Evolutionary conservation across 345 rosid species (phyloP).

Genomic region (Citrus trifoliata): DNA sequence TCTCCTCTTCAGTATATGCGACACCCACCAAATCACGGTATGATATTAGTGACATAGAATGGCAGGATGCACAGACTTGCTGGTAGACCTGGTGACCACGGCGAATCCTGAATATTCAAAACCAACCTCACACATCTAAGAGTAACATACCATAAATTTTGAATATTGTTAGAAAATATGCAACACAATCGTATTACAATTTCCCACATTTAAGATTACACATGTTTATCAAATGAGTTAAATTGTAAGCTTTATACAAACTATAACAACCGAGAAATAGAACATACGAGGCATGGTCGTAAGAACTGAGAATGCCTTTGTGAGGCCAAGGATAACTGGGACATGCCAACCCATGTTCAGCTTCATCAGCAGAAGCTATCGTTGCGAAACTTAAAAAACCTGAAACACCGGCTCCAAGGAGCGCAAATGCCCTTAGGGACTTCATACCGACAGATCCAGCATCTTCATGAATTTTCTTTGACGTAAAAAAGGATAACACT

Average conservation of each 20-base stretch:
- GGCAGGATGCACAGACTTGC: constrained; percentile 99
- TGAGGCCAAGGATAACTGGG: constrained; percentile 99
- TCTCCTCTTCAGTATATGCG: constrained; percentile 97
- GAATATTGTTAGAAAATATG: neutral
- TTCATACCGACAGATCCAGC: constrained; percentile 54
- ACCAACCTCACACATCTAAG: constrained; percentile 8
- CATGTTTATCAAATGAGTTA: neutral
- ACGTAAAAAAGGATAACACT: constrained; percentile 46
- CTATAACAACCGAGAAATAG: constrained; percentile 6
- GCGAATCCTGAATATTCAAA: constrained; percentile 73
- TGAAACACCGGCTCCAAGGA: constrained; percentile 86
- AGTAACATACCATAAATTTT: neutral
- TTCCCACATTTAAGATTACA: neutral
- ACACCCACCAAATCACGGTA: constrained; percentile 96
- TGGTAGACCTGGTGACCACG: constrained; percentile 98
- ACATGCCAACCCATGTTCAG: constrained; percentile 86
- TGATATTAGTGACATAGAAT: constrained; percentile 94
- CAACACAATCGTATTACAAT: neutral
- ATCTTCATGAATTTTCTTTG: constrained; percentile 65
- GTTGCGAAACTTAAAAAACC: constrained; percentile 79
- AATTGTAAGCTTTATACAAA: neutral
- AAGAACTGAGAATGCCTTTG: constrained; percentile 91
- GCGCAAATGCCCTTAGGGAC: constrained; percentile 58
- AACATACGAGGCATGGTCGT: constrained; percentile 99
- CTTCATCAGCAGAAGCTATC: constrained; percentile 92